Evolutionary conservation across 169 alveolate genomes (phyloP), one percentile per base, ranked within the genome.

Genomic region (Plasmodium knowlesi): DNA sequence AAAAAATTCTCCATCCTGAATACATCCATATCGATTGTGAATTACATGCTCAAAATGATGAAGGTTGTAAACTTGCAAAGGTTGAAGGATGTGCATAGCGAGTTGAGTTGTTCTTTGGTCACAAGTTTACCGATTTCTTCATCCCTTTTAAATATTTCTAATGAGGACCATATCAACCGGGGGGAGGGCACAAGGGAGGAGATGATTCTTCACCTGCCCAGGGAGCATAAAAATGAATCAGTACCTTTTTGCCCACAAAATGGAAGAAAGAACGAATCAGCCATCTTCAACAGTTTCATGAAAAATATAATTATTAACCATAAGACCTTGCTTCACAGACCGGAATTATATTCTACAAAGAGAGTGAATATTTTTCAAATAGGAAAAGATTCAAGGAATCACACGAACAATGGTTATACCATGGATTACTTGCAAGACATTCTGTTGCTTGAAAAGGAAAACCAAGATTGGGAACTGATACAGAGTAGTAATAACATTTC

Each of bases 281-380:
- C 76, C 32, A 32, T 5, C 5, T 89, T 78, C 22, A 78, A 78
- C 41, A 61, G 71, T 22, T 61, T 89, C 71, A 80, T 89, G 88
- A 89, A 41, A 16, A 89, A 89, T 61, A 89, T 89, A 16, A 89
- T 89, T 37, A 79, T 89, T 22, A 89, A 61, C 53, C 94, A 89
- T 53, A 89, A 41, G 37, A 89, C 74, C 6, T 61, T 89, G 34
- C 25, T 79, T 19, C 78, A 32, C 34, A 67, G 79, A 4, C 46
- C 53, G 19, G 78, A 79, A 14, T 4, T 41, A 5, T 79, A 57
- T 2, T 41, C 50, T 28, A 46, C 74, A 5, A 89, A 89, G 50
- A 79, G 61, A 67, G 54, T 89, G 1, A 89, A 89, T 53, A 67
- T 89, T 25, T 89, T 89, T 19, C 94, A 79, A 32, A 41, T 89